Evolutionary conservation across 208 protist species (phyloP), one percentile per base, ranked within the genome.

Genomic region (Jaenimonas drosophilae): DNA sequence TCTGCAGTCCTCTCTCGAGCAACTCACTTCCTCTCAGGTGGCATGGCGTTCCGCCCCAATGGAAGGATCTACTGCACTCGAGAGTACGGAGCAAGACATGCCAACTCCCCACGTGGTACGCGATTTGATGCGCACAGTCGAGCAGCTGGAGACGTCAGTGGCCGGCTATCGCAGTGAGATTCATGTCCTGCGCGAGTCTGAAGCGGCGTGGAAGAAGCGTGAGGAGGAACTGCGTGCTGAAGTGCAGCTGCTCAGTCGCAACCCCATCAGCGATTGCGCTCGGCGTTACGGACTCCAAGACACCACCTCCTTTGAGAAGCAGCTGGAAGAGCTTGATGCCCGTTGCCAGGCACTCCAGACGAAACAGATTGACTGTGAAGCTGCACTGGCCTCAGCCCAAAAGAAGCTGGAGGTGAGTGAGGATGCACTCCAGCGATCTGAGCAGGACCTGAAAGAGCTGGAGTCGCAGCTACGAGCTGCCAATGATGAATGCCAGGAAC

Each of bases 241-340:
- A 56, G 49, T 91, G n/a, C 69, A 74, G 16, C 39, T 62, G 24
- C 56, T 91, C 58, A 69, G 61, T 32, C 44, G 43, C 29, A 73
- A 91, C 51, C 83, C 83, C 4, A 53, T 91, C 26, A 91, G 83
- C 33, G 67, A 47, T 20, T 55, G 39, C 5, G 78, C 72, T n/a
- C 70, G 76, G 16, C 61, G 62, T 20, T 87, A 87, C 61, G 83
- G 83, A n/a, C 59, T 91, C 14, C 38, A 57, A 9, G 64, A 71
- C 24, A 79, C 64, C 33, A 33, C 32, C 19, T 54, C 17, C 46
- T 88, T 88, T 30, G 67, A 82, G 24, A 66, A 44, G 4, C 71
- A 75, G 24, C 20, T 91, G 7, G 49, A 21, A 23, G 54, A 65
- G 29, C 11, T 68, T 4, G 7, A 39, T 3, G 26, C 25, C 14